Conservation (phyloP, 805 yeast species). For the Pichia cephalocereana region DNA sequence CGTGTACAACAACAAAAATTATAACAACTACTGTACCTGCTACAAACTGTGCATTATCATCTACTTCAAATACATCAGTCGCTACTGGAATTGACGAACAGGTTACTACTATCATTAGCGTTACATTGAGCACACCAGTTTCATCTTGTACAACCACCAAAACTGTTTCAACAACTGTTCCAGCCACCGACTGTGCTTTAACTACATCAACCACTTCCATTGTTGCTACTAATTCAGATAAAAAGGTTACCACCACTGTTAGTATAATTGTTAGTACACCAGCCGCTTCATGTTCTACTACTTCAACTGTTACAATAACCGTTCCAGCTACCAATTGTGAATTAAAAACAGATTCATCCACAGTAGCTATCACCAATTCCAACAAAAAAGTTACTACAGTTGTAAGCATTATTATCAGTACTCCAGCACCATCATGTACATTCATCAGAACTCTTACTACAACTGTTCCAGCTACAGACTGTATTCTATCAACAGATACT, state of each 20-base stretch:
- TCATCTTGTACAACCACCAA: too few species aligned
- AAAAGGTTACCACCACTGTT: not conserved
- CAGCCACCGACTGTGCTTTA: not conserved
- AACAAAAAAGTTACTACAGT: not conserved
- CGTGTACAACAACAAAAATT: too few species aligned
- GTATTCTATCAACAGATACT: not conserved
- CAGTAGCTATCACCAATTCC: not conserved
- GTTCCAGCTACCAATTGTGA: not conserved
- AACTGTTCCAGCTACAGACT: slow-evolving; percentile 1
- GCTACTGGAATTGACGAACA: too few species aligned
- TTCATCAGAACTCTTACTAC: not conserved
- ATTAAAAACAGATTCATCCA: not conserved
- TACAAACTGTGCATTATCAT: too few species aligned
- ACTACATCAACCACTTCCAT: not conserved
- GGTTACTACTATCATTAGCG: too few species aligned
- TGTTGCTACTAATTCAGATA: not conserved
- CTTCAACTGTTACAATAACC: not conserved
- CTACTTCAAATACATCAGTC: too few species aligned
- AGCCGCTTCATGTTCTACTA: not conserved
- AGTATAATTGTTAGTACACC: not conserved
- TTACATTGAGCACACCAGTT: too few species aligned
- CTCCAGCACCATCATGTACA: not conserved
- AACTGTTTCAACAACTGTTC: not conserved
- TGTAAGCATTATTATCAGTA: not conserved
- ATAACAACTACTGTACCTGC: too few species aligned